Conservation (phyloP, 805 yeast genomes). For the Ogataea polymorpha region DNA sequence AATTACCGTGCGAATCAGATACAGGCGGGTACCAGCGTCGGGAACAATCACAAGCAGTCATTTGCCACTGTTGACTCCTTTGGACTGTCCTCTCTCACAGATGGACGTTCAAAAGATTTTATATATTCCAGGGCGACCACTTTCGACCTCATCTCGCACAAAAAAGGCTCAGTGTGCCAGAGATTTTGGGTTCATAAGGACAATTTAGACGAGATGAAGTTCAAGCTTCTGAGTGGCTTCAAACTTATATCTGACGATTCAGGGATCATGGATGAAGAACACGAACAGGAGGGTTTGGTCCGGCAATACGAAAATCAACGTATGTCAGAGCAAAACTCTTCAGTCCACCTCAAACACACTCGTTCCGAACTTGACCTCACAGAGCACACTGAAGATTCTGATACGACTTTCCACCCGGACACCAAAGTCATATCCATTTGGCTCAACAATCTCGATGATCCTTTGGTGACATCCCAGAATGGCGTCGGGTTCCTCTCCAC, state of each 20-base stretch:
- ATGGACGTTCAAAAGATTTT: slow-evolving; percentile 9
- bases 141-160: slow-evolving; percentile 36
- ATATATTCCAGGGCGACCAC: slow-evolving; percentile 26
- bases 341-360: slow-evolving; percentile 14
- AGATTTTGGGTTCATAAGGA: slow-evolving; percentile 59
- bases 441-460: slow-evolving; percentile 29
- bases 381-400: slow-evolving; percentile 1
- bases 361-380: slow-evolving; percentile 12
- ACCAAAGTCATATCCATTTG: slow-evolving; percentile 29
- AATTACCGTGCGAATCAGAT: slow-evolving; percentile 16
- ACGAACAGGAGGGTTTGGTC: slow-evolving; percentile 7
- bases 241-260: slow-evolving; percentile 35
- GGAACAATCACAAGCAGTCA: slow-evolving; percentile 10
- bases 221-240: slow-evolving; percentile 44
- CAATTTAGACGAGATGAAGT: slow-evolving; percentile 51
- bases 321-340: background rate
- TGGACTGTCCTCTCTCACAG: slow-evolving; percentile 12
- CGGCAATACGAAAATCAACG: slow-evolving; percentile 2
- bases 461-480: slow-evolving; percentile 22
- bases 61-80: slow-evolving; percentile 25
- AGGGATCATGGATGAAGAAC: slow-evolving; percentile 23
- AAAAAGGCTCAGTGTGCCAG: slow-evolving; percentile 36
- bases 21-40: background rate
- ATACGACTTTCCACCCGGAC: slow-evolving; percentile 27
- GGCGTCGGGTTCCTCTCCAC: slow-evolving; percentile 20